These are phyloP conservation scores for Linum trigynum DNA, from an alignment of 345 rosid genomes.

Conservation along the genomic window DNA sequence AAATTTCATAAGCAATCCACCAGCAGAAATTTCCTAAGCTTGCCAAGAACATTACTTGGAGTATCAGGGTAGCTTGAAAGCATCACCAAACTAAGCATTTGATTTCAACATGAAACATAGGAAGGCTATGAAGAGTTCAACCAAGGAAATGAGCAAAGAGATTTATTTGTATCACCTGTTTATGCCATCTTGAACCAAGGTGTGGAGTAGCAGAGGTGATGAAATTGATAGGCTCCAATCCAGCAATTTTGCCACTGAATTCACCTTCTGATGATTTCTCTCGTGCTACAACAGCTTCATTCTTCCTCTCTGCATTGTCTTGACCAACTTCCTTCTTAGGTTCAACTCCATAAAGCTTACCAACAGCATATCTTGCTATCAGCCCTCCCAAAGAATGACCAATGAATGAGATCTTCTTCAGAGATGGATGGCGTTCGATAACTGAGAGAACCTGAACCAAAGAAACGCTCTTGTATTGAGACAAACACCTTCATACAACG, in stretches of 20 bases:
- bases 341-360: conserved; percentile 47
- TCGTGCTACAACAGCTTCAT: conserved; percentile 13
- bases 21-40: too few species aligned
- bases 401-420: conserved; percentile 65
- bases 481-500: conserved; percentile 3
- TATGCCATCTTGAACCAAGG: conserved; percentile 83
- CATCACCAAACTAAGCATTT: background rate
- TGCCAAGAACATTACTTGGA: too few species aligned
- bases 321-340: conserved; percentile 23
- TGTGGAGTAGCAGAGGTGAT: conserved; percentile 83
- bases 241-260: conserved; percentile 47
- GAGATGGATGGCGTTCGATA: conserved; percentile 37
- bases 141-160: too few species aligned
- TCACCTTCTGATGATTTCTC: conserved; percentile 27
- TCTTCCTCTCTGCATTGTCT: conserved; percentile 24
- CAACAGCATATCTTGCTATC: conserved; percentile 76
- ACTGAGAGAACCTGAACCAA: conserved; percentile 62
- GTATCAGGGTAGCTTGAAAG: background rate
- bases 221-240: conserved; percentile 70
- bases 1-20: too few species aligned
- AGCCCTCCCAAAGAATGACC: conserved; percentile 91
- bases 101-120: background rate
- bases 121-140: too few species aligned
- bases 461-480: background rate
- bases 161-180: conserved; percentile 43